Evolutionary conservation across 2,329 filamentous ascomycete species (phyloP), one percentile per base, ranked within the genome.

Genomic region (Colletotrichum endophyticum): DNA sequence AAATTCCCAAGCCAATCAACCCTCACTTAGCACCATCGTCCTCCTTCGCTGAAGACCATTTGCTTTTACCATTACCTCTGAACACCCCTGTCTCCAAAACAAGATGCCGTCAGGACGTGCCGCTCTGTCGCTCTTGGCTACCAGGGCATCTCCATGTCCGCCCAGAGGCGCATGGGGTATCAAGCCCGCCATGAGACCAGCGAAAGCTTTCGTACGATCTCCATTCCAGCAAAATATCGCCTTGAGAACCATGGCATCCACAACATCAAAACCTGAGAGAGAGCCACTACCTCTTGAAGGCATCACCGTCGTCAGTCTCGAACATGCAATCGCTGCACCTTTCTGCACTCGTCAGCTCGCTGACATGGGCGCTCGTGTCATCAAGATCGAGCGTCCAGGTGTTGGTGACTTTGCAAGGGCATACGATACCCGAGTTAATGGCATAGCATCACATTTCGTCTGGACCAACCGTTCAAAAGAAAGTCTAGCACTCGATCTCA

Each of bases 401-500:
- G 85, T 86, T 0, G 89, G 89, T 2, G 89, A 91, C 78, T 91
- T 91, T 79, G 89, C 89, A 0, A 86, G 89, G 1, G 81, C 85
- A 15, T 90, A 90, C 77, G 89, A 91, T 79, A 85, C 81, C 0
- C 85, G 89, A 11, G 88, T 90, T 3, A 84, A 86, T 9, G 89
- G 89, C 1, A 81, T 89, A 16, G 83, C 88, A 0, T 91, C 89
- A 0, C 89, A 91, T 78, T 91, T 91, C 73, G 85, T 91, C n/a
- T 91, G 89, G 89, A 84, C 87, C 0, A 91, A 90, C 76, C 85
- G 89, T 27, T 89, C 88, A 8, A 91, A 91, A 70, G 88, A 91
- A 79, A 89, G 87, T 64, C 80, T 91, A 11, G 88, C 88, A 1
- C 83, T 91, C 0, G 86, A 91, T 57, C 78, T 91, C 19, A 91